A percentile compares a stretch with the other conserved stretches of the same genome.
phyloP scores from a whole-genome alignment of 2,329 filamentous ascomycete genomes.

The Cladosporium sp. region DNA sequence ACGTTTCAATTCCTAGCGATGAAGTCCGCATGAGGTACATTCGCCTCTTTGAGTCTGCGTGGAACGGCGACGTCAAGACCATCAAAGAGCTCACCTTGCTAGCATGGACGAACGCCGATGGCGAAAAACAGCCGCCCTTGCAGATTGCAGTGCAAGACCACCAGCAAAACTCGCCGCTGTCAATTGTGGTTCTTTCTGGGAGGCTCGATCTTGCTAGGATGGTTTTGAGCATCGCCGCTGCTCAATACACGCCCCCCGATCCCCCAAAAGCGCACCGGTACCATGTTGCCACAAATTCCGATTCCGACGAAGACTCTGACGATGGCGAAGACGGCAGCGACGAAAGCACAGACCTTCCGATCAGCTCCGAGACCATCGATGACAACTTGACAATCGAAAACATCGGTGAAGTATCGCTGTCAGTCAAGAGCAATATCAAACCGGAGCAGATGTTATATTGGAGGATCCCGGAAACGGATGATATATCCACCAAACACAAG shows the following conservation, averaged over 20 bases:
- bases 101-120: slow-evolving; percentile 52
- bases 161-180: slow-evolving; percentile 60
- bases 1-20: slow-evolving; percentile 51
- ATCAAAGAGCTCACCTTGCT: slow-evolving; percentile 66
- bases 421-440: slow-evolving; percentile 64
- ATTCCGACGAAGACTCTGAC: slow-evolving; percentile 31
- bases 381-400: slow-evolving; percentile 74
- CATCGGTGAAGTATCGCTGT: slow-evolving; percentile 66
- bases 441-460: slow-evolving; percentile 56
- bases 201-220: slow-evolving; percentile 64
- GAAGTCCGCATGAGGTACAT: slow-evolving; percentile 60
- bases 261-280: slow-evolving; percentile 23
- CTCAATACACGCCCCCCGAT: slow-evolving; percentile 61
- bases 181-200: slow-evolving; percentile 65
- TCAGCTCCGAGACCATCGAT: slow-evolving; percentile 56
- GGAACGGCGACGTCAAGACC: slow-evolving; percentile 65
- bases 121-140: slow-evolving; percentile 59
- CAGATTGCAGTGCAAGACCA: slow-evolving; percentile 61
- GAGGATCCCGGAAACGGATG: slow-evolving; percentile 21
- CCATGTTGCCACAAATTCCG: slow-evolving; percentile 39
- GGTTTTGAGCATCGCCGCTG: slow-evolving; percentile 68
- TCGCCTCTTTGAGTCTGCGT: slow-evolving; percentile 71
- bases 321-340: slow-evolving; percentile 31
- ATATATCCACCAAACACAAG: neutral
- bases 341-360: slow-evolving; percentile 38